Conservation (phyloP, 2,329 filamentous ascomycete species). For the Neofusicoccum kwambonambiense region DNA sequence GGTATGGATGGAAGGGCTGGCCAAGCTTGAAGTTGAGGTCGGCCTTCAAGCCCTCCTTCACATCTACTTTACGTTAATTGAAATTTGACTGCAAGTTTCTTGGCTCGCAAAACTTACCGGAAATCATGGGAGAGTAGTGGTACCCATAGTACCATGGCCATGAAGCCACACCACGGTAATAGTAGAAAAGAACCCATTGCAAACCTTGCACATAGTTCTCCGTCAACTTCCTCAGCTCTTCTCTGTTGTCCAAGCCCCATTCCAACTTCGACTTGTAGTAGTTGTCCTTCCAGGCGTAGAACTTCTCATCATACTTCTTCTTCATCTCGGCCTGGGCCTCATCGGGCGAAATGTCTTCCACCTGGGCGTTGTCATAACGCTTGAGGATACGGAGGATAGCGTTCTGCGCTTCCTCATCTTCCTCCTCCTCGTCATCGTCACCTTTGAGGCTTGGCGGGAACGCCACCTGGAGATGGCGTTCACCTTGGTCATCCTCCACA, state of each 20-base stretch:
- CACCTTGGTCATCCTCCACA: conserved; percentile 59
- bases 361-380: conserved; percentile 84
- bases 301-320: conserved; percentile 85
- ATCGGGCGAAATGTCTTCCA: conserved; percentile 75
- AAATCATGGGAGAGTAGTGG: conserved; percentile 97
- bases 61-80: conserved; percentile 55
- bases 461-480: conserved; percentile 64
- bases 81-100: background rate
- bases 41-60: conserved; percentile 81
- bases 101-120: conserved; percentile 51
- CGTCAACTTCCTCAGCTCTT: conserved; percentile 75
- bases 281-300: conserved; percentile 87
- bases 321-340: conserved; percentile 78
- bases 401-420: conserved; percentile 77
- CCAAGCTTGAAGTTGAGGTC: conserved; percentile 91
- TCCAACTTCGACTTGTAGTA: conserved; percentile 92
- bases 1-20: conserved; percentile 90
- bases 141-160: conserved; percentile 99
- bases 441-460: conserved; percentile 54
- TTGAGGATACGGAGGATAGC: conserved; percentile 84
- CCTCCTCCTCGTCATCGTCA: conserved; percentile 64
- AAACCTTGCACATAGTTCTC: conserved; percentile 98
- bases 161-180: conserved; percentile 93
- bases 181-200: conserved; percentile 98
- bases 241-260: conserved; percentile 78